These are phyloP conservation scores for Umbelopsis vinacea DNA, from an alignment of 192 early-diverging fungal species.

Conservation along the genomic window DNA sequence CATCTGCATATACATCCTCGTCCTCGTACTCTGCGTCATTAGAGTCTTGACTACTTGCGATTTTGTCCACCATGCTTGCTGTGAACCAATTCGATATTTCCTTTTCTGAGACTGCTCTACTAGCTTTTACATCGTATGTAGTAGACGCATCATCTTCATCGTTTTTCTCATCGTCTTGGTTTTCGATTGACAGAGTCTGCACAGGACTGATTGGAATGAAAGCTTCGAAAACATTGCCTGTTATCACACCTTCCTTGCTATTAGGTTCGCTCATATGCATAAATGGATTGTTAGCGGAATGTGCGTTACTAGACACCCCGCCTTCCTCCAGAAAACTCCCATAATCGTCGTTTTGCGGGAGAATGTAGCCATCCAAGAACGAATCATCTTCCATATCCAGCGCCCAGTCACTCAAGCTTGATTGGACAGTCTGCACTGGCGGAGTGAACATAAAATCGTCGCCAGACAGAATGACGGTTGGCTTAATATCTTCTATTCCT, in stretches of 20 bases:
- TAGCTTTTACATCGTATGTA: background rate
- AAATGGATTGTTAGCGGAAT: background rate
- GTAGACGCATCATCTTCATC: background rate
- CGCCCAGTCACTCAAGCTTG: background rate
- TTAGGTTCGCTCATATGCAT: background rate
- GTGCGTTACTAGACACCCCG: background rate
- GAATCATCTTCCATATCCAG: background rate
- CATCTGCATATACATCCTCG: background rate
- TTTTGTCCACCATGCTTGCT: background rate
- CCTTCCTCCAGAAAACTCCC: background rate
- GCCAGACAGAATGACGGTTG: slow-evolving; percentile 35
- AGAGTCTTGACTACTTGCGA: background rate
- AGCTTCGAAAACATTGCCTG: slow-evolving; percentile 4
- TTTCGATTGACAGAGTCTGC: background rate
- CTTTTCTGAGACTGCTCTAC: background rate
- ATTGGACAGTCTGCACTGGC: background rate
- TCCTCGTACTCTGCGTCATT: background rate
- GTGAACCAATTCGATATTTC: slow-evolving; percentile 19
- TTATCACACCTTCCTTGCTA: background rate
- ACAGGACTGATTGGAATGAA: background rate
- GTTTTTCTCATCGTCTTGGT: background rate
- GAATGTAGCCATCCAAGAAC: background rate
- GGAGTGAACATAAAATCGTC: slow-evolving; percentile 44
- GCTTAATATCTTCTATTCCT: slow-evolving; percentile 30
- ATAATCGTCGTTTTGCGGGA: background rate